Percentiles rank a stretch among this genome's conserved stretches.
Conservation (phyloP, 2,329 filamentous ascomycete species). For the Paraphoma chrysanthemicola region DNA sequence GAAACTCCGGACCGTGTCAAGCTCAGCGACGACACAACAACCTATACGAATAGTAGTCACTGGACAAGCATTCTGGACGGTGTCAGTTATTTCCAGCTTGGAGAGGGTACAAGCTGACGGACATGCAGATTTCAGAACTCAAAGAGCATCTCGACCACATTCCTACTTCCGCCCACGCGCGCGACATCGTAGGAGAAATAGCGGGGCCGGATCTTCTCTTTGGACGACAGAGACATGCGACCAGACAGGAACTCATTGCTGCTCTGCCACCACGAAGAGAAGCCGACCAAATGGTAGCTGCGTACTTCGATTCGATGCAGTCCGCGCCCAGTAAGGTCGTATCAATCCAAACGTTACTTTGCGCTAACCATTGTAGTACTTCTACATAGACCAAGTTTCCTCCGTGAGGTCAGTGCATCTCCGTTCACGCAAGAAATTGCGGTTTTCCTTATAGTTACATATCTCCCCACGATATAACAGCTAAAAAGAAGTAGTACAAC, state of each 20-base stretch:
- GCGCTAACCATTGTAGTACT: conserved; percentile 23
- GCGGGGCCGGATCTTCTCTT: conserved; percentile 39
- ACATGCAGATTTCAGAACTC: conserved; percentile 38
- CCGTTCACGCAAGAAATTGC: no score
- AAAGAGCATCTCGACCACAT: conserved; percentile 40
- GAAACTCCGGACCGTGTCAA: conserved; percentile 41
- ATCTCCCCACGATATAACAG: no score
- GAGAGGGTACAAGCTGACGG: not conserved
- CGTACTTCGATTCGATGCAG: conserved; percentile 37
- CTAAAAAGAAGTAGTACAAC: conserved; percentile 43
- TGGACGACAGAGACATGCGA: conserved; percentile 33
- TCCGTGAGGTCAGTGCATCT: conserved; percentile 25
- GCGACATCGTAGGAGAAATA: conserved; percentile 20
- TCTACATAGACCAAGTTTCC: conserved; percentile 40
- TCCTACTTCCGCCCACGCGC: conserved; percentile 26
- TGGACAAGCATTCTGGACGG: conserved; percentile 48
- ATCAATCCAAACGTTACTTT: not conserved
- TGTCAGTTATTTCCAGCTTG: conserved; percentile 18
- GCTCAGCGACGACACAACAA: conserved; percentile 34
- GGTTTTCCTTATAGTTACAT: no score
- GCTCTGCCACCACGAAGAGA: conserved; percentile 33
- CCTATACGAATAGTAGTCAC: conserved; percentile 41
- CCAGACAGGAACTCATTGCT: conserved; percentile 37
- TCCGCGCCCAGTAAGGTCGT: conserved; percentile 32
- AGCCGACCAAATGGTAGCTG: conserved; percentile 31